A percentile compares a stretch with the other conserved stretches of the same genome.
Conservation (phyloP, 495 filamentous ascomycete genomes). For the Chaetomium tenue region DNA sequence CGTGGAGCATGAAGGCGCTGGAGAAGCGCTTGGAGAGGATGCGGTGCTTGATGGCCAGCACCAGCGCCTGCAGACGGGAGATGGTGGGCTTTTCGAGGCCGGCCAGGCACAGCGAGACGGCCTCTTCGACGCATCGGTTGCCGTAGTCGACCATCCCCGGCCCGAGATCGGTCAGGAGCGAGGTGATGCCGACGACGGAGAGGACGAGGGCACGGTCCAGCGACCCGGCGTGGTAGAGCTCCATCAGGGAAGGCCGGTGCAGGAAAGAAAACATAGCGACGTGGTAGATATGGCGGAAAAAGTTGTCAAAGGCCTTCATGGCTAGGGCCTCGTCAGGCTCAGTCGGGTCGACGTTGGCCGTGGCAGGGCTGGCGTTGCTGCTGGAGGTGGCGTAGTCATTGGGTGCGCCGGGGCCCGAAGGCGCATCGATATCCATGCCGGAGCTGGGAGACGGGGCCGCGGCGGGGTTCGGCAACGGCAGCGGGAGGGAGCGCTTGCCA, state of each 20-base stretch:
- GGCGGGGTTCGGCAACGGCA: not conserved
- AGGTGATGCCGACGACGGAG: constrained; percentile 49
- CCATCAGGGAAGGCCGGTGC: constrained; percentile 52
- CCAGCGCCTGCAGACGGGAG: constrained; percentile 48
- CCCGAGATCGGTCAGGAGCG: constrained; percentile 46
- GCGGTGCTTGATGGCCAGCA: constrained; percentile 50
- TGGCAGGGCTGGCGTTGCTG: constrained; percentile 28
- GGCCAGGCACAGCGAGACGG: constrained; percentile 41
- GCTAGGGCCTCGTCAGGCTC: constrained; percentile 44
- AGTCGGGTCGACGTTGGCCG: constrained; percentile 18
- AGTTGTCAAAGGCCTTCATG: constrained; percentile 46
- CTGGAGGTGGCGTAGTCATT: constrained; percentile 28
- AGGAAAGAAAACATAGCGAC: constrained; percentile 52
- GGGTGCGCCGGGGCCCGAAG: constrained; percentile 11
- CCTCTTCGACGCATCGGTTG: constrained; percentile 49
- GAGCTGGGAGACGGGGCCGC: constrained; percentile 8
- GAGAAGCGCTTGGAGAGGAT: constrained; percentile 48
- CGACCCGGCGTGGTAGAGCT: constrained; percentile 49
- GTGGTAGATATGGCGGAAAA: constrained; percentile 52
- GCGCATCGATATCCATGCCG: constrained; percentile 20
- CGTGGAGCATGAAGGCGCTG: constrained; percentile 50
- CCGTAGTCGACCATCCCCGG: constrained; percentile 45
- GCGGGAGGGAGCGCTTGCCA: constrained; percentile 42
- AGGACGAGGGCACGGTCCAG: constrained; percentile 49
- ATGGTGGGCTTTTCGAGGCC: constrained; percentile 49